Conservation (phyloP, 768 basidiomycete genomes). For the Lentinula guzmanii region DNA sequence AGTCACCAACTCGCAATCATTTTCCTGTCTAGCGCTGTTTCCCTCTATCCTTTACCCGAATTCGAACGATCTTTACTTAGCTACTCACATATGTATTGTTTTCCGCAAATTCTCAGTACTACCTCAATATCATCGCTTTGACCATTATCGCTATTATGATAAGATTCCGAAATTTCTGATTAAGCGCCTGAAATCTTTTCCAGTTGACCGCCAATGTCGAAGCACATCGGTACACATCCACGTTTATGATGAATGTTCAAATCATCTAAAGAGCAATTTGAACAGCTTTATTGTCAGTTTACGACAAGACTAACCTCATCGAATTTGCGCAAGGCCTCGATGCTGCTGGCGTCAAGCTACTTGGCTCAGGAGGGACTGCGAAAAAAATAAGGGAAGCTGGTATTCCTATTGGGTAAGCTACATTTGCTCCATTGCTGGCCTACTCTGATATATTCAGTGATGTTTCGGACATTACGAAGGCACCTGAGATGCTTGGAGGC, state of each 20-base stretch:
- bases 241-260: background rate
- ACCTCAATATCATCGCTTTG: background rate
- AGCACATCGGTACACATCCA: slow-evolving; percentile 15
- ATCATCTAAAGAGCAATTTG: background rate
- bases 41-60: background rate
- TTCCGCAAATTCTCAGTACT: background rate
- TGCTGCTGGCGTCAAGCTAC: slow-evolving; percentile 74
- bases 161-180: background rate
- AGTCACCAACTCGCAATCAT: background rate
- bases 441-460: slow-evolving; percentile 48
- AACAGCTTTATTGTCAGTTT: slow-evolving; percentile 87
- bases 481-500: slow-evolving; percentile 98
- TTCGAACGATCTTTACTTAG: background rate
- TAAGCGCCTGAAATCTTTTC: background rate
- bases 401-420: slow-evolving; percentile 78
- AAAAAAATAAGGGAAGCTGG: slow-evolving; percentile 96
- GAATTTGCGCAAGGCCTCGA: slow-evolving; percentile 85
- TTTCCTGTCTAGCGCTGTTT: background rate
- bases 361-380: slow-evolving; percentile 96
- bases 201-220: slow-evolving; percentile 7
- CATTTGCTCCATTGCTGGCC: background rate
- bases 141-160: background rate
- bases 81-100: background rate
- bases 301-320: slow-evolving; percentile 89
- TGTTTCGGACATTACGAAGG: slow-evolving; percentile 95